phyloP scores from a whole-genome alignment of 148 eudicot species.

The Rhododendron mucronatum region DNA sequence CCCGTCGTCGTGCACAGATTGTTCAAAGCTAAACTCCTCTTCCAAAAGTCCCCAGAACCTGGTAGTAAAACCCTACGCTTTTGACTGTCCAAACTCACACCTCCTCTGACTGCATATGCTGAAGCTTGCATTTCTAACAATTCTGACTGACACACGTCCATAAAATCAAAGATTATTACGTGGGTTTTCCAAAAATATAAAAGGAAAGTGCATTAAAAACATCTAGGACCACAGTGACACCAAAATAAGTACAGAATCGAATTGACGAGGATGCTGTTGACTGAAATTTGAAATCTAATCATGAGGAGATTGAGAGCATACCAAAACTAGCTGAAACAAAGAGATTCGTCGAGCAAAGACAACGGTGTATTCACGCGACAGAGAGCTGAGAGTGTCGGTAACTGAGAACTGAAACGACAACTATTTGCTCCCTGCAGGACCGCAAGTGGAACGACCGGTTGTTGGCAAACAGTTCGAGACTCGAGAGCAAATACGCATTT shows the following conservation, averaged over 20 bases:
- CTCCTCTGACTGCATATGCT: conserved; percentile 35
- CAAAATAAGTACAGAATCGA: background rate
- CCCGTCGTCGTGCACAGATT: background rate
- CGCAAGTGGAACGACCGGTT: no score
- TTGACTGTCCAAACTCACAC: conserved; percentile 24
- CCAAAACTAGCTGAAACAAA: background rate
- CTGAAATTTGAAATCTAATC: background rate
- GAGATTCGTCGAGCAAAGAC: background rate
- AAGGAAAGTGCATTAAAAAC: background rate
- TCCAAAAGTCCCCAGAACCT: conserved; percentile 22
- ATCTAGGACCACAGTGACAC: background rate
- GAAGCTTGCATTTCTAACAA: conserved; percentile 46
- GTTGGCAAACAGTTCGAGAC: no score
- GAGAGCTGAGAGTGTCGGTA: no score
- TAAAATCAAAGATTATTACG: background rate
- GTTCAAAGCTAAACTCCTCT: conserved; percentile 12
- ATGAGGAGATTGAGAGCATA: no score
- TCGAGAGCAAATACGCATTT: no score
- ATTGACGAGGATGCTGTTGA: no score
- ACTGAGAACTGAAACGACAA: no score
- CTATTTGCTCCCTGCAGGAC: no score
- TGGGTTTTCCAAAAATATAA: background rate
- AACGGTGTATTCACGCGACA: no score
- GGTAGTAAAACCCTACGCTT: conserved; percentile 26
- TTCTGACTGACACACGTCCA: background rate